phyloP scores from a whole-genome alignment of 108 stramenopile genomes.

The Fragilaria crotonensis region DNA sequence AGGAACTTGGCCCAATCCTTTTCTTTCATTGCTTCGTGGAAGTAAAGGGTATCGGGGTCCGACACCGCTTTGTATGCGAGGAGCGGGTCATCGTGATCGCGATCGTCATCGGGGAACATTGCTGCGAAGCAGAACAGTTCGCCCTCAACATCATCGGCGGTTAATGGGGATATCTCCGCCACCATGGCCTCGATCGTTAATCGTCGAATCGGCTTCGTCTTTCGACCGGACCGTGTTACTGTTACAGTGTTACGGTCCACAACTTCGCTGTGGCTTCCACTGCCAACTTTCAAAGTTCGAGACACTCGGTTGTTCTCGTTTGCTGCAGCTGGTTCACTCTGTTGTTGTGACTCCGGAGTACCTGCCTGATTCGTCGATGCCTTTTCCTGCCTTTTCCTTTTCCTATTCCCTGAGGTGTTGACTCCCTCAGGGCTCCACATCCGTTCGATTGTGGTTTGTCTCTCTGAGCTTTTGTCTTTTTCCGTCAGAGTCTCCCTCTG shows the following conservation, averaged over 20 bases:
- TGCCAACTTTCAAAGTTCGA: slow-evolving; percentile 2
- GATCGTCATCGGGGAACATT: neutral
- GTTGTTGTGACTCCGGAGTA: slow-evolving; percentile 6
- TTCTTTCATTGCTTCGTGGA: slow-evolving; percentile 15
- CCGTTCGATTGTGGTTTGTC: neutral
- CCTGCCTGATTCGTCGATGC: neutral
- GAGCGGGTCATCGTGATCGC: neutral
- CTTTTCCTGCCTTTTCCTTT: neutral
- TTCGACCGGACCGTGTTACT: slow-evolving; percentile 6
- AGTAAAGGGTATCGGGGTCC: slow-evolving; percentile 4
- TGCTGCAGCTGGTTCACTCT: neutral
- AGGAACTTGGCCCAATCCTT: slow-evolving; percentile 1
- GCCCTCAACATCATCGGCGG: neutral
- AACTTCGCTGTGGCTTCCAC: neutral
- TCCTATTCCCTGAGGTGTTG: neutral
- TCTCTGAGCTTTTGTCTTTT: neutral
- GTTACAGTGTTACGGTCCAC: slow-evolving; percentile 8
- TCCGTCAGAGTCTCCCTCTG: too few species aligned
- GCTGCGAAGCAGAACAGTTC: neutral
- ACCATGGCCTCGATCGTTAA: slow-evolving; percentile 1
- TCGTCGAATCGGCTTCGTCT: neutral
- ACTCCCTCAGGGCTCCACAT: neutral
- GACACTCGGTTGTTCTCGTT: neutral
- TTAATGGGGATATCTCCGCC: neutral
- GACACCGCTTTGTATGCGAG: slow-evolving; percentile 3